Evolutionary conservation across 2,329 filamentous ascomycete genomes (phyloP), one percentile per base, ranked within the genome.

Genomic region (Epichloe hybrida): DNA sequence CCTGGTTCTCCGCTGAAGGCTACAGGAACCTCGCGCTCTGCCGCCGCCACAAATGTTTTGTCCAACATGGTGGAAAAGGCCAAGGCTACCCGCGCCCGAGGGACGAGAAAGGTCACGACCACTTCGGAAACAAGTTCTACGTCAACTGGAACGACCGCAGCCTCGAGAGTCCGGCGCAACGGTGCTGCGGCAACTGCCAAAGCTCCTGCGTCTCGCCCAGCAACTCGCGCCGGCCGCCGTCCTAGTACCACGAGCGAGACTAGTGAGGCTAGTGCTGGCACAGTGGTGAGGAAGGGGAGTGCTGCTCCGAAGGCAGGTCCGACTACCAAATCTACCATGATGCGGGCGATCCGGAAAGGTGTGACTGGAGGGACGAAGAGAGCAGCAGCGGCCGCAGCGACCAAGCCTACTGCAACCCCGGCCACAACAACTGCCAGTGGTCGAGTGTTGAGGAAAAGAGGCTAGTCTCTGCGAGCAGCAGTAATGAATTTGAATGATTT

Each of bases 1-100:
- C 76, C 81, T 23, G 70, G 73, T 15, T 84, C 83, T 23, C 81
- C 83, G 1, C 60, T 79, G n/a, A 86, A 86, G 61, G 69, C 67
- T 3, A 61, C 63, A 31, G 69, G 70, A 37, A 59, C 63, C 21
- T 54, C 65, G 13, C 72, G 75, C 49, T 62, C 65, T 7, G 64
- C 64, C 47, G 62, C 63, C 13, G 69, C 69, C 38, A 70, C 72
- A 27, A 71, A 67, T 55, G 63, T 78, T 41, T 63, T 81, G 44
- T 73, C 74, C 56, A 74, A 68, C 59, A 76, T 81, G 77, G 72
- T 81, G 42, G 73, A 83, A 60, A 78, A 78, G 66, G 74, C 79
- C 46, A 79, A 81, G 61, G 70, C 72, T 1, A 74, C 75, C 9
- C 73, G 77, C 5, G 69, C 72, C 40, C 66, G 69, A n/a, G 65